Percentiles rank a stretch among this genome's conserved stretches.
Evolutionary conservation across 2,329 filamentous ascomycete genomes (phyloP).

Genomic region (Talaromyces amestolkiae): DNA sequence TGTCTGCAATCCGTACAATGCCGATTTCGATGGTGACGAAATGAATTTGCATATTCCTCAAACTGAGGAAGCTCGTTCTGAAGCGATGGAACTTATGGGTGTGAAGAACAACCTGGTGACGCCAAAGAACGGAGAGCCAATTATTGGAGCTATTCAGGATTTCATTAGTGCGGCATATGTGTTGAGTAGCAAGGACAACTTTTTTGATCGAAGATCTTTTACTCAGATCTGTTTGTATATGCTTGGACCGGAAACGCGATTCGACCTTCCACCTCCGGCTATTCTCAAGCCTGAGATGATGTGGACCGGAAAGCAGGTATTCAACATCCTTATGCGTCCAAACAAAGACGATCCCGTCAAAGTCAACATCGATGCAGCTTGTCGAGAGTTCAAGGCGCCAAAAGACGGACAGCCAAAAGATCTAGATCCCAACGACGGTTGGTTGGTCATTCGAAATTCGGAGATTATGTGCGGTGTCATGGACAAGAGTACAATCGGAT

Average conservation of each 20-base stretch:
- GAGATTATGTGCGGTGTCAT: slow-evolving; percentile 96
- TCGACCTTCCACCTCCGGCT: slow-evolving; percentile 83
- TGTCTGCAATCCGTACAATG: slow-evolving; percentile 97
- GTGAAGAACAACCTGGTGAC: slow-evolving; percentile 95
- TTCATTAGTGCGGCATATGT: slow-evolving; percentile 96
- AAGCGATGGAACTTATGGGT: slow-evolving; percentile 95
- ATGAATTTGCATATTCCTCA: slow-evolving; percentile 99
- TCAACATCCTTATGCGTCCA: slow-evolving; percentile 86
- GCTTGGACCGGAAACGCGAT: slow-evolving; percentile 73
- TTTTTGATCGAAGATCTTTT: slow-evolving; percentile 86
- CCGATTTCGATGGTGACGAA: slow-evolving; percentile 97
- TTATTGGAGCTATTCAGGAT: slow-evolving; percentile 98
- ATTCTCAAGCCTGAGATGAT: slow-evolving; percentile 80
- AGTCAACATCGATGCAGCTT: slow-evolving; percentile 91
- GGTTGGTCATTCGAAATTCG: slow-evolving; percentile 90
- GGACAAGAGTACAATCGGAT: slow-evolving; percentile 97
- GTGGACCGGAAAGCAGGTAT: slow-evolving; percentile 97
- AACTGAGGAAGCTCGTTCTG: slow-evolving; percentile 91
- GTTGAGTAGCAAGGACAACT: slow-evolving; percentile 86
- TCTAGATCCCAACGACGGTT: slow-evolving; percentile 83
- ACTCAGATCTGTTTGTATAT: slow-evolving; percentile 90
- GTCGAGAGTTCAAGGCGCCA: slow-evolving; percentile 63
- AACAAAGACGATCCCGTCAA: slow-evolving; percentile 78
- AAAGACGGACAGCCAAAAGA: slow-evolving; percentile 45
- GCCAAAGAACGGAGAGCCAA: slow-evolving; percentile 95